phyloP scores from a whole-genome alignment of 2,329 filamentous ascomycete genomes.

The Phialophora chinensis region DNA sequence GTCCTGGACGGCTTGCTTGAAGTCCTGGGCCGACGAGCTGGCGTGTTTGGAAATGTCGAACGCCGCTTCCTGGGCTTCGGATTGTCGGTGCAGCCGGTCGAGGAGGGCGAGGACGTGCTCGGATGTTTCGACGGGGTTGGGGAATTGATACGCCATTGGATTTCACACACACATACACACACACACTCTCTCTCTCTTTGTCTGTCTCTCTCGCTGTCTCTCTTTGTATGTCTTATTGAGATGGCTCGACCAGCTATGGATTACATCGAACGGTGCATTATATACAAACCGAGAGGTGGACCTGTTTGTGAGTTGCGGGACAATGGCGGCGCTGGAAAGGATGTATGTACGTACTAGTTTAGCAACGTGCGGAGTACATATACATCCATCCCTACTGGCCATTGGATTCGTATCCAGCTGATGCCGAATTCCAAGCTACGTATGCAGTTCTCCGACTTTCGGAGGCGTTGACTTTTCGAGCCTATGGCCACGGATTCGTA shows the following conservation, averaged over 20 bases:
- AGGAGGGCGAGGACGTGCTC: slow-evolving; percentile 35
- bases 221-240: background rate
- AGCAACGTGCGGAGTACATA: background rate
- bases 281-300: background rate
- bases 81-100: slow-evolving; percentile 21
- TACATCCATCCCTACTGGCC: background rate
- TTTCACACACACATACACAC: background rate
- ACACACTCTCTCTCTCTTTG: background rate
- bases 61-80: slow-evolving; percentile 19
- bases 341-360: background rate
- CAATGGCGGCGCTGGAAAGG: too few relatives aligned
- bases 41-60: slow-evolving; percentile 8
- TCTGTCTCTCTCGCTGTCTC: background rate
- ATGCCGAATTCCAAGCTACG: background rate
- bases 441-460: background rate
- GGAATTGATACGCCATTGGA: slow-evolving; percentile 7
- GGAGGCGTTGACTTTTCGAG: background rate
- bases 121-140: slow-evolving; percentile 32
- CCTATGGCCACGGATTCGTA: background rate
- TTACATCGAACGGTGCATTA: background rate
- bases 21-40: background rate
- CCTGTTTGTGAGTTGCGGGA: background rate
- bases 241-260: background rate
- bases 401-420: background rate
- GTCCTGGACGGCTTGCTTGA: slow-evolving; percentile 41